A percentile compares a stretch with the other conserved stretches of the same genome.
Conservation (phyloP, 2,329 filamentous ascomycete genomes). For the Arachnopeziza araneosa region DNA sequence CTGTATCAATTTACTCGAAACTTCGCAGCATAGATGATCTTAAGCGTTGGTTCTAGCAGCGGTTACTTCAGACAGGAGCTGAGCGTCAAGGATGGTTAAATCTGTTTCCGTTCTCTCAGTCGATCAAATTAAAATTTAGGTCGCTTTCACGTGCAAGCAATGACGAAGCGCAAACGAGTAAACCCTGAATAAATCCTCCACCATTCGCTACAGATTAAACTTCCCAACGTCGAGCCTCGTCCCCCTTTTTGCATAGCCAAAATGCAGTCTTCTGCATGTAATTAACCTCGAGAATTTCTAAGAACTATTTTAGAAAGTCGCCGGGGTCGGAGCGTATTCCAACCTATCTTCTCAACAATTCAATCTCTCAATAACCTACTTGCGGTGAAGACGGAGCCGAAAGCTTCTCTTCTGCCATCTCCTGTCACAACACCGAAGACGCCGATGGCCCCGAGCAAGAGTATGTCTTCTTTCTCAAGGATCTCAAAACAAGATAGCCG, state of each 20-base stretch:
- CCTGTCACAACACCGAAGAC: constrained; percentile 28
- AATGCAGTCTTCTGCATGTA: neutral
- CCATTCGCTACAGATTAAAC: neutral
- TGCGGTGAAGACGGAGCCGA: constrained; percentile 20
- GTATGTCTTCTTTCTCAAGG: constrained; percentile 17
- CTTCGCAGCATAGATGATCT: neutral
- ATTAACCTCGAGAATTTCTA: neutral
- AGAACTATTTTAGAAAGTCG: constrained; percentile 12
- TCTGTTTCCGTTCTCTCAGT: neutral
- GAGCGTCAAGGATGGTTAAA: neutral
- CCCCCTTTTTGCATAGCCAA: neutral
- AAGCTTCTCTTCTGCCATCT: constrained; percentile 21
- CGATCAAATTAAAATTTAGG: neutral
- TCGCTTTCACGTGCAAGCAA: constrained; percentile 2
- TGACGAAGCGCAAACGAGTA: neutral
- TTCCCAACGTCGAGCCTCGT: neutral
- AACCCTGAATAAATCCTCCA: neutral
- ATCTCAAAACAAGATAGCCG: neutral
- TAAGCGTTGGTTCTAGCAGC: neutral
- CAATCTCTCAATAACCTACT: constrained; percentile 18
- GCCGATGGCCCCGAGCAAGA: constrained; percentile 36
- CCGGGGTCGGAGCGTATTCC: constrained; percentile 29
- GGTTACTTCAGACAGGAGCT: neutral
- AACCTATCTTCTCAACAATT: constrained; percentile 23
- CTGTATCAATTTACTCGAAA: neutral